Evolutionary conservation across 1,284 basidiomycete genomes (phyloP).

Genomic region (Ustilago hordei): DNA sequence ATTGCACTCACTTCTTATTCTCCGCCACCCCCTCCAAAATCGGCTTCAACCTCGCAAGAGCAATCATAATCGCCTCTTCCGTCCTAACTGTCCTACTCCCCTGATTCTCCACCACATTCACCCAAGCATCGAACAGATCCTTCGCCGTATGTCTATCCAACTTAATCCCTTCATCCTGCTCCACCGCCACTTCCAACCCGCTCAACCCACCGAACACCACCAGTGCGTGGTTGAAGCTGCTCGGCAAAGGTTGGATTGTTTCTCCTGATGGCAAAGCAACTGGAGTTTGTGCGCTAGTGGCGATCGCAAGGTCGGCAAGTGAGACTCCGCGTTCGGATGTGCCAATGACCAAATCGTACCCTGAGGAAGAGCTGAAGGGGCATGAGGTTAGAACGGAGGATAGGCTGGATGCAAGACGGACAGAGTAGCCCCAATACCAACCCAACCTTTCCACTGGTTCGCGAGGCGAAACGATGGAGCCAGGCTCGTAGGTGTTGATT

Average conservation of each 20-base stretch:
- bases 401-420: constrained; percentile 57
- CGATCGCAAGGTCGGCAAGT: constrained; percentile 37
- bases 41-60: constrained; percentile 52
- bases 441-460: constrained; percentile 58
- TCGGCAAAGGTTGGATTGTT: constrained; percentile 18
- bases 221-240: constrained; percentile 54
- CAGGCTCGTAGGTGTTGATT: background rate
- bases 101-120: constrained; percentile 66
- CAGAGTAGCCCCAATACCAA: constrained; percentile 68
- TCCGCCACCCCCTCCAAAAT: constrained; percentile 36
- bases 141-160: constrained; percentile 58
- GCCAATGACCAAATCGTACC: constrained; percentile 68
- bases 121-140: constrained; percentile 67
- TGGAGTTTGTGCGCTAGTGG: constrained; percentile 13
- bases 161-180: constrained; percentile 55
- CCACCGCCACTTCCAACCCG: constrained; percentile 66
- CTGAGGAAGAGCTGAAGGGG: constrained; percentile 20
- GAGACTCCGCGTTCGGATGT: constrained; percentile 64
- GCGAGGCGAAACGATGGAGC: constrained; percentile 60
- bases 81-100: constrained; percentile 67
- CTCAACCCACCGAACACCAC: constrained; percentile 66
- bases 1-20: background rate
- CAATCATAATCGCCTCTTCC: constrained; percentile 65
- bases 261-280: constrained; percentile 23
- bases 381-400: constrained; percentile 48